Evolutionary conservation across 257 asterid genomes (phyloP), one percentile per base, ranked within the genome.

Genomic region (Plantago elongata): DNA sequence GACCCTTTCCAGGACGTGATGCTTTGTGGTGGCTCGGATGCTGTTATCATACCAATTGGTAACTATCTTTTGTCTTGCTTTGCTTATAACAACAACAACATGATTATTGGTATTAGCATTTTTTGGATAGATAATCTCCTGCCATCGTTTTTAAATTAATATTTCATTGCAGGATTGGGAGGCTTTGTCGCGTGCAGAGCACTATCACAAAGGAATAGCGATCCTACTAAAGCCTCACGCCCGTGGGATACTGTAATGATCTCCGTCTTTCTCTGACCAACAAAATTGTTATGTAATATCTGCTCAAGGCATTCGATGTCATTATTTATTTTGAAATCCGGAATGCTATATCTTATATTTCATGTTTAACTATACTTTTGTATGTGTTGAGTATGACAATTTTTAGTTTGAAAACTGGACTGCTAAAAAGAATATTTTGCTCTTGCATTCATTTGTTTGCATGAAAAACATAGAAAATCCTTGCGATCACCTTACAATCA

Each of bases 21-120:
- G 98, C 96, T 90, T 64, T 85, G 95, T 69, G 98, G 98, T 69
- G 98, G 98, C 27, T 90, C 98, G 48, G 98, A 90, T 83, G 95
- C 96, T 56, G 86, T 80, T 42, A 88, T 87, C 73, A 90, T 90
- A 69, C 98, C 96, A 18, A 88, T 90, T 66, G 98, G 98, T 90
- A 76, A 30, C 45, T 30, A 62, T 52, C 64, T 64, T 60, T 44
- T 61, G 57, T 43, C 61, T 52, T 50, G 5, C 34, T 22, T 11
- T 22, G 38, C 59, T 54, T 27, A 29, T 54, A 22, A 22, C 2
- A 22, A 22, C 27, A 22, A 1, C 27, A 22, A 1, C 27, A 22
- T 22, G 1, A 22, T 22, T 22, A 22, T 22, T 22, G 1, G 27
- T 22, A 22, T 22, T 22, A 22, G 27, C 2, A 54, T 27, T 54